Evolutionary conservation across 2,329 filamentous ascomycete genomes (phyloP), one percentile per base, ranked within the genome.

Genomic region (Fusarium secorum): DNA sequence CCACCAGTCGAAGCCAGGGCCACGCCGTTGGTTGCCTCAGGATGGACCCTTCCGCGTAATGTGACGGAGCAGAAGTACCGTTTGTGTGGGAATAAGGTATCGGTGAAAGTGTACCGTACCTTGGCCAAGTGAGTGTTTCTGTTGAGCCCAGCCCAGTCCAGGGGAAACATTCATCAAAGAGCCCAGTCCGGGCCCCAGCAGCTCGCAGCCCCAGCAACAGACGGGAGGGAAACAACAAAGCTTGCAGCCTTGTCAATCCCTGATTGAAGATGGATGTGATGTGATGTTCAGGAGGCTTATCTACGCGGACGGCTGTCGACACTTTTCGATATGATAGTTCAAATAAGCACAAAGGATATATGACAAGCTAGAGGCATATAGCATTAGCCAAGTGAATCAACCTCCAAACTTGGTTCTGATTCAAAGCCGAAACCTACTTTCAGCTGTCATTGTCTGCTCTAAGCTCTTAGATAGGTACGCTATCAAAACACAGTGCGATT

Each of bases 1-100:
- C 58, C 67, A 65, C 68, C 66, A 64, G 60, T 60, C 56, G 39
- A 41, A 64, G 57, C 60, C 70, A 67, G 66, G 62, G 59, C 66
- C 56, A 71, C 65, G 59, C 70, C 58, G 64, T 74, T 76, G 68
- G 75, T 53, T 76, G 74, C 75, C 75, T 76, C 75, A 75, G 73
- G 74, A 75, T 57, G 49, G 64, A 9, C 36, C 35, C 52, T 68
- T 70, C 71, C 70, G 56, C 60, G 71, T 66, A 64, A 28, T 63
- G 15, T 26, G 45, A 42, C 18, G n/a, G 20, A 69, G 20, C 22
- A 22, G 20, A 72, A 28, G 74, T 76, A 76, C 54, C 44, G 7
- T 54, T 64, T 60, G 22, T 24, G 57, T 61, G 53, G 55, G 49
- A 33, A 38, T 24, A n/a, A n/a, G n/a, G n/a, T n/a, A 18, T 49